Conservation (phyloP, 768 basidiomycete species). For the Lactifluus volemus region DNA sequence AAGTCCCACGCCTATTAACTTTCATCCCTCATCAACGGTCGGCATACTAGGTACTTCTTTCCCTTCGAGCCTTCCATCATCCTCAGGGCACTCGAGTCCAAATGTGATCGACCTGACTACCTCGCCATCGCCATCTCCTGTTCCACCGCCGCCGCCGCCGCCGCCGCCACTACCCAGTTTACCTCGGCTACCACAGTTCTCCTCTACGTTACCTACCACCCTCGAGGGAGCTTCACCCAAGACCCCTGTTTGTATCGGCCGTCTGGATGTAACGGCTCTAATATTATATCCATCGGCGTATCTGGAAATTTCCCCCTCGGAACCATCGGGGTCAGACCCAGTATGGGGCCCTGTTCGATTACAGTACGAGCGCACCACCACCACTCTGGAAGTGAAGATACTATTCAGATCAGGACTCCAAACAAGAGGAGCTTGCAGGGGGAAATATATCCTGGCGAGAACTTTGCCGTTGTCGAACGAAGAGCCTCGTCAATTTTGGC, state of each 20-base stretch:
- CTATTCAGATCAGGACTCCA: constrained; percentile 71
- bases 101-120: constrained; percentile 11
- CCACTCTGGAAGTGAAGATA: constrained; percentile 44
- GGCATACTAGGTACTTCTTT: constrained; percentile 20
- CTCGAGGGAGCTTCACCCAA: constrained; percentile 62
- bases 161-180: constrained; percentile 4
- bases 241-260: constrained; percentile 84
- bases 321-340: constrained; percentile 30
- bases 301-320: constrained; percentile 33
- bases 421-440: constrained; percentile 41
- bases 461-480: constrained; percentile 80
- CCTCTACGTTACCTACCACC: constrained; percentile 23
- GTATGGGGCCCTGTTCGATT: constrained; percentile 67
- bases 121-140: constrained; percentile 12
- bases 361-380: constrained; percentile 59
- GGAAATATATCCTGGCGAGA: constrained; percentile 49
- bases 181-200: constrained; percentile 15
- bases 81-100: constrained; percentile 2
- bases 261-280: constrained; percentile 72
- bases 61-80: constrained; percentile 2
- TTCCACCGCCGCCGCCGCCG: constrained; percentile 19
- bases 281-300: constrained; percentile 78
- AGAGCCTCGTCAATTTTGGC: constrained; percentile 72
- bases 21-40: constrained; percentile 7
- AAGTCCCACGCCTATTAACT: not conserved